Base-by-base conservation (phyloP, 768 basidiomycete genomes). In the Hygrocybe punicea region DNA sequence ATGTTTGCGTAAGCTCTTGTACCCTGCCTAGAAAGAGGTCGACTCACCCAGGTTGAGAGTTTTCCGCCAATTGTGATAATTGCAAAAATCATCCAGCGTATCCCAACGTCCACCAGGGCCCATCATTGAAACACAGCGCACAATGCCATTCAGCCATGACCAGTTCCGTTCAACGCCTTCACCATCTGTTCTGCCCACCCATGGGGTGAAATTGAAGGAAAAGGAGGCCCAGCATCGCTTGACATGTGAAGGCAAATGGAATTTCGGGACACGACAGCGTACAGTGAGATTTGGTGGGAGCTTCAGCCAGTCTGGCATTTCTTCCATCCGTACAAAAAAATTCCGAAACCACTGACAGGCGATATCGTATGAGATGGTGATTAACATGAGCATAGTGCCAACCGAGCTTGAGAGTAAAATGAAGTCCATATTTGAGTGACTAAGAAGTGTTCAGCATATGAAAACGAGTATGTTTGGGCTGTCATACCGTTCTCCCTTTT, bases 131-230 rank as follows among this genome's bases (percentile, higher is more conserved):
- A 60, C 49, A 7, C 53, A 62, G 6, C 56, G 40, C 6, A 59
- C 65, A 2, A 46, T 49, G 9, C 45, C 47, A 47, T 65, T 68
- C 6, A 65, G 47, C 56, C 55, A 58, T 1, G 70, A 59, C 77
- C 76, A 78, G 3, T 62, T 63, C 0, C 65, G 52, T 48, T 79
- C 75, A 0, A 71, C 63, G 0, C 60, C 72, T 51, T 78, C 74
- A 0, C 76, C 71, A 58, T 73, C 70, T 5, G 65, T 70, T 1
- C 67, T 60, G 6, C 70, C 71, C 17, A 65, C 62, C 1, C 68
- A 56, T 13, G 53, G 53, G 1, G 56, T 59, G 35, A n/a, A n/a
- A n/a, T n/a, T n/a, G n/a, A n/a, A n/a, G n/a, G n/a, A n/a, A n/a
- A n/a, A n/a, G n/a, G n/a, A 59, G 67, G 34, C 55, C 16, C 60